These are phyloP conservation scores for Acaromyces ingoldii DNA, from an alignment of 1,284 basidiomycete genomes.

Conservation along the genomic window DNA sequence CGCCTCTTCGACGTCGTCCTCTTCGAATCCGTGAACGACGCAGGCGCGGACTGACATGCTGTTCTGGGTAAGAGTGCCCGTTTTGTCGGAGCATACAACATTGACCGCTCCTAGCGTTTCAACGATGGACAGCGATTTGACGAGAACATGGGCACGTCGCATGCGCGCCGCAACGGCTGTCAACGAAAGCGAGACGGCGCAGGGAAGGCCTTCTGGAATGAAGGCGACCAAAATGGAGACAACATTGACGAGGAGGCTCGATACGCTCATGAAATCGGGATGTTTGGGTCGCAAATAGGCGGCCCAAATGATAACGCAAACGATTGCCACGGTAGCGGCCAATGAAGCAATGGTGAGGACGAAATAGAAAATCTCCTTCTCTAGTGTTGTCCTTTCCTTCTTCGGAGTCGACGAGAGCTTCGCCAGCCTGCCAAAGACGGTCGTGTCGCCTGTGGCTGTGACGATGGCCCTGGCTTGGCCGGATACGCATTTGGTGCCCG, in stretches of 20 bases:
- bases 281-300: conserved; percentile 55
- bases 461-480: conserved; percentile 60
- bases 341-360: conserved; percentile 55
- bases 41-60: conserved; percentile 53
- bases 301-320: conserved; percentile 60
- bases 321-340: conserved; percentile 56
- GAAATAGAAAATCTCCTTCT: conserved; percentile 55
- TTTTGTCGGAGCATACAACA: conserved; percentile 68
- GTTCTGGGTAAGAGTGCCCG: conserved; percentile 68
- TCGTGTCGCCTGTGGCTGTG: conserved; percentile 61
- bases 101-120: conserved; percentile 66
- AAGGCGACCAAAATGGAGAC: conserved; percentile 66
- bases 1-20: conserved; percentile 16
- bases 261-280: conserved; percentile 59
- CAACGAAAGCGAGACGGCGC: conserved; percentile 65
- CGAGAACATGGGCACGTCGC: conserved; percentile 66
- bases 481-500: conserved; percentile 63
- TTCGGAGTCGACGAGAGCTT: conserved; percentile 12
- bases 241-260: conserved; percentile 60
- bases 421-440: conserved; percentile 56
- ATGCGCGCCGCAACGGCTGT: conserved; percentile 69
- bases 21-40: conserved; percentile 48
- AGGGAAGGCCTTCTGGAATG: conserved; percentile 63
- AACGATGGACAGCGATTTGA: conserved; percentile 61
- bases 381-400: conserved; percentile 59